Base-by-base conservation (phyloP, 2,329 filamentous ascomycete species). In the Colletotrichum camelliae region DNA sequence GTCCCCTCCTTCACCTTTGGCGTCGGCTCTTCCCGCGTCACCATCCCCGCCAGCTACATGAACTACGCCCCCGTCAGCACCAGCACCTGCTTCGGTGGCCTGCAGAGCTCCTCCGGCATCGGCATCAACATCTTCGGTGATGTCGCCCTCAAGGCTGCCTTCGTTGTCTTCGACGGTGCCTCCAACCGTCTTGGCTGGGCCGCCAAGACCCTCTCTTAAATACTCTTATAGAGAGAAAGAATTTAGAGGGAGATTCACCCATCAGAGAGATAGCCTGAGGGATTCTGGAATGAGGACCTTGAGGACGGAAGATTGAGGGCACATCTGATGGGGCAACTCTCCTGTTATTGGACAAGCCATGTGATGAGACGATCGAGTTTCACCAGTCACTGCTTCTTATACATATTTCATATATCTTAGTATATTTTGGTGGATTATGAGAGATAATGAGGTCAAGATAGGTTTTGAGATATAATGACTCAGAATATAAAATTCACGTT, bases 61-160 rank as follows among this genome's bases (percentile, higher is more conserved):
- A 86, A 86, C 70, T 90, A 87, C 79, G 82, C 85, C 2, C 79
- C 83, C 43, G 82, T 87, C 66, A 84, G 79, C n/a, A 85, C 87
- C 77, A 76, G 70, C 24, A 85, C 68, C 43, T 93, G 92, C 87
- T 92, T 86, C 79, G 91, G 91, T 77, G 92, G 91, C 70, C 88
- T 93, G 67, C 91, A 93, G 86, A 83, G 74, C 65, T 74, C 66
- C 75, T 31, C 60, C 18, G 72, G 62, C 58, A 69, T 77, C 7
- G 74, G 67, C 10, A 85, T 91, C 80, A 88, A 85, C 79, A 93
- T 93, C 82, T 91, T 92, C 74, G 92, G 92, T 35, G 91, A 93
- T 79, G 86, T 92, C 77, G 92, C 93, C 85, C 86, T 93, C 74
- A 93, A 93, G 89, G 87, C 86, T 79, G 88, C 91, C 80, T 93